Percentiles rank a stretch among this genome's conserved stretches.
Evolutionary conservation across 2,329 filamentous ascomycete genomes (phyloP).

Genomic region (Fusarium coicis): DNA sequence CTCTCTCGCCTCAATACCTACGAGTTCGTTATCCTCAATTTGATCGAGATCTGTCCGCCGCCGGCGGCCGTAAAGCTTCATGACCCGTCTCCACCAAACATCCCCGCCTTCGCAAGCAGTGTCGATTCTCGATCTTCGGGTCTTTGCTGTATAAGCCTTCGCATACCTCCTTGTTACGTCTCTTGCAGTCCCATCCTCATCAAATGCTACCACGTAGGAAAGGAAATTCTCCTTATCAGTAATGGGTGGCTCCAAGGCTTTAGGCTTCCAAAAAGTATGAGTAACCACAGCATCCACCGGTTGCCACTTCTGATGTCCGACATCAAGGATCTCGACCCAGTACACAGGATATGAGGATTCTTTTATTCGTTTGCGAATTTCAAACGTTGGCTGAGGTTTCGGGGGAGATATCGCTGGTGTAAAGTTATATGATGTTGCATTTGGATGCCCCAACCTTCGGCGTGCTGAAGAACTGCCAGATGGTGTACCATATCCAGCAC

Average conservation of each 20-base stretch:
- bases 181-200: slow-evolving; percentile 78
- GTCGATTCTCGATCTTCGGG: slow-evolving; percentile 83
- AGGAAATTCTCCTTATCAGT: slow-evolving; percentile 81
- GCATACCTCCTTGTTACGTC: slow-evolving; percentile 91
- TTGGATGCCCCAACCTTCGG: slow-evolving; percentile 63
- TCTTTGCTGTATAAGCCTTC: slow-evolving; percentile 92
- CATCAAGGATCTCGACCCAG: slow-evolving; percentile 93
- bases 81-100: slow-evolving; percentile 64
- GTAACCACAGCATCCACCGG: slow-evolving; percentile 88
- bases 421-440: slow-evolving; percentile 63
- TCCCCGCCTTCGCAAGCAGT: slow-evolving; percentile 58
- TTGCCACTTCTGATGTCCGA: slow-evolving; percentile 90
- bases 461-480: slow-evolving; percentile 53
- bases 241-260: slow-evolving; percentile 83
- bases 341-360: slow-evolving; percentile 86
- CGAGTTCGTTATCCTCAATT: slow-evolving; percentile 83
- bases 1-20: slow-evolving; percentile 77
- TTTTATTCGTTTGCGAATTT: slow-evolving; percentile 58
- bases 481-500: slow-evolving; percentile 44
- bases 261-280: slow-evolving; percentile 76
- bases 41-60: slow-evolving; percentile 75
- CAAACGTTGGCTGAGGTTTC: slow-evolving; percentile 46
- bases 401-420: slow-evolving; percentile 56
- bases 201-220: slow-evolving; percentile 86
- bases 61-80: slow-evolving; percentile 59